A percentile compares a stretch with the other conserved stretches of the same genome.
phyloP scores from a whole-genome alignment of 768 basidiomycete genomes.

The Tubosaeta sp. region DNA sequence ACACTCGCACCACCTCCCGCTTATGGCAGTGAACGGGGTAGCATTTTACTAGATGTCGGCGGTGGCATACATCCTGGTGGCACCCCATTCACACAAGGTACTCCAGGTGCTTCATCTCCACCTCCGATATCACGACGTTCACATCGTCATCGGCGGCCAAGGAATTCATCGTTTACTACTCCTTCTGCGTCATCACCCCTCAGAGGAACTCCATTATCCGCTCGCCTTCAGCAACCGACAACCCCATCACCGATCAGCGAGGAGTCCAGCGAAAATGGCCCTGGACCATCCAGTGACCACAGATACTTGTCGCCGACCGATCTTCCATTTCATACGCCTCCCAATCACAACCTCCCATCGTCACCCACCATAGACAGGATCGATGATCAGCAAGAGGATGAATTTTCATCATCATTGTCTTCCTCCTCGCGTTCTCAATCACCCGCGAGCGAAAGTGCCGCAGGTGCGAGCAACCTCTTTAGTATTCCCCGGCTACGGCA shows the following conservation, averaged over 20 bases:
- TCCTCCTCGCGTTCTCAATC: constrained; percentile 55
- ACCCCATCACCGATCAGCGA: constrained; percentile 69
- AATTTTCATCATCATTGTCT: constrained; percentile 22
- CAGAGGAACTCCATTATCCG: constrained; percentile 44
- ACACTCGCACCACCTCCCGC: constrained; percentile 97
- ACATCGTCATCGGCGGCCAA: constrained; percentile 57
- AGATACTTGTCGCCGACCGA: constrained; percentile 63
- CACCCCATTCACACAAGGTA: constrained; percentile 39
- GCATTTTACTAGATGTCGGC: constrained; percentile 91
- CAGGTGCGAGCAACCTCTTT: constrained; percentile 85
- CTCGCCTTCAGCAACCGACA: constrained; percentile 44
- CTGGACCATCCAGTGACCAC: constrained; percentile 47
- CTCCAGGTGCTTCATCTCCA: constrained; percentile 44
- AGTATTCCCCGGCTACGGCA: constrained; percentile 64
- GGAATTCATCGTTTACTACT: constrained; percentile 33
- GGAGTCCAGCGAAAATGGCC: constrained; percentile 44
- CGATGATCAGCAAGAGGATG: constrained; percentile 22
- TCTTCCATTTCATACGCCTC: constrained; percentile 54
- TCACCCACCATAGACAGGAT: constrained; percentile 29
- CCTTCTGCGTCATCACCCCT: constrained; percentile 64
- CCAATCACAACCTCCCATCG: constrained; percentile 45
- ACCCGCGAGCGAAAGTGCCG: constrained; percentile 45
- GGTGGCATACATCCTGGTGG: constrained; percentile 31
- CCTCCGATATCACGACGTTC: constrained; percentile 46
- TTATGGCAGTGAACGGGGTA: constrained; percentile 95